Evolutionary conservation across 768 basidiomycete species (phyloP).

Genomic region (Tulasnella sp.): DNA sequence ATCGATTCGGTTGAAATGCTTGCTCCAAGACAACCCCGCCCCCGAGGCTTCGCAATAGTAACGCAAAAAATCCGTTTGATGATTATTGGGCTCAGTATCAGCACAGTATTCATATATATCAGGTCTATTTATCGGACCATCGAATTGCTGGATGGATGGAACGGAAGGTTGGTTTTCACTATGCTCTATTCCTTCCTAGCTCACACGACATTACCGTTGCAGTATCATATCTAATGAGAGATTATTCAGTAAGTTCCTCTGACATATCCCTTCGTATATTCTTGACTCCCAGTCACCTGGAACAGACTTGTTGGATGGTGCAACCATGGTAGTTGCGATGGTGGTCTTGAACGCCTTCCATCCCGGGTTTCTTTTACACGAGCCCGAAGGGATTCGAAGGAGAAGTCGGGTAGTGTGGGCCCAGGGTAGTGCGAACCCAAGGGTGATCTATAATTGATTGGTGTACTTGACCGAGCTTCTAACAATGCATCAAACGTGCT

Average conservation of each 20-base stretch:
- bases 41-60: neutral
- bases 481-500: no score
- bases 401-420: no score
- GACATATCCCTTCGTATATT: neutral
- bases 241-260: slow-evolving; percentile 4
- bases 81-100: slow-evolving; percentile 16
- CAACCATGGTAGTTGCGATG: slow-evolving; percentile 15
- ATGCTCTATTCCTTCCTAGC: no score
- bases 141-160: slow-evolving; percentile 23
- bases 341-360: slow-evolving; percentile 14
- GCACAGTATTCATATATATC: slow-evolving; percentile 24
- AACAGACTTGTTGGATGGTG: slow-evolving; percentile 14
- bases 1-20: no score
- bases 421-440: no score
- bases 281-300: neutral
- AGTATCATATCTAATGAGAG: slow-evolving; percentile 21
- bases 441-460: no score
- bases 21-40: neutral
- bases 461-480: no score
- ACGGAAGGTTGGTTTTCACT: slow-evolving; percentile 18
- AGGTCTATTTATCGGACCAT: slow-evolving; percentile 24
- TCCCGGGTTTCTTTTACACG: slow-evolving; percentile 5
- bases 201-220: no score
- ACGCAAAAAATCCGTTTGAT: slow-evolving; percentile 14
- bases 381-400: no score